Evolutionary conservation across 164 flowering plant genomes (phyloP), one percentile per base, ranked within the genome.

Genomic region (Brasenia schreberi): DNA sequence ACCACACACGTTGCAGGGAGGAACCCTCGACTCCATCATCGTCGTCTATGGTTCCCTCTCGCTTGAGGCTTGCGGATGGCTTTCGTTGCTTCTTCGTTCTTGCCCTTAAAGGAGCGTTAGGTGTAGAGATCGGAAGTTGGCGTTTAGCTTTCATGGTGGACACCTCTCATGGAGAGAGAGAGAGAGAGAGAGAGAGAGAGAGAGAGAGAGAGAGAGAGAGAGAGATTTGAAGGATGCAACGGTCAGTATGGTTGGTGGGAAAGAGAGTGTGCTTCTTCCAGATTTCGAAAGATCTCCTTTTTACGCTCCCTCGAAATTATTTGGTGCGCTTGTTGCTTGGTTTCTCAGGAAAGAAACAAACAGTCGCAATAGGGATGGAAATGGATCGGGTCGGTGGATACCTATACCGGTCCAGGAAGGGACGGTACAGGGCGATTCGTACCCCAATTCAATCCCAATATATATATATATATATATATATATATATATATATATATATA

Each of bases 21-120:
- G 96, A 75, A 72, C 79, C 59, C 81, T 87, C 44, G 96, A 82
- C 19, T 81, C 79, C 96, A 90, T 88, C 96, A 92, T 92, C 69
- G 74, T 72, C 63, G 44, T 68, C 58, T n/a, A 63, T 71, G 70
- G 70, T 63, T 42, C 9, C 68, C 49, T 64, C 68, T 65, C 45
- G 67, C 59, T 5, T 19, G 23, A 66, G 67, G 19, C 68, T 64
- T 43, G 68, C 62, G 64, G 66, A 18, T 62, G 71, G 65, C 71
- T 65, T 69, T 70, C 74, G 69, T 6, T 2, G 1, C 61, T 19
- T 23, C 56, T 9, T 5, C 62, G 18, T 19, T 60, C n/a, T n/a
- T 7, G 67, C 56, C 72, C 65, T 78, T 70, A 81, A 76, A 71
- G 72, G 65, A 77, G 72, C 27, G 71, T 66, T 59, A 66, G 62